phyloP scores from a whole-genome alignment of 768 basidiomycete genomes.

The Boletus huronensis region DNA sequence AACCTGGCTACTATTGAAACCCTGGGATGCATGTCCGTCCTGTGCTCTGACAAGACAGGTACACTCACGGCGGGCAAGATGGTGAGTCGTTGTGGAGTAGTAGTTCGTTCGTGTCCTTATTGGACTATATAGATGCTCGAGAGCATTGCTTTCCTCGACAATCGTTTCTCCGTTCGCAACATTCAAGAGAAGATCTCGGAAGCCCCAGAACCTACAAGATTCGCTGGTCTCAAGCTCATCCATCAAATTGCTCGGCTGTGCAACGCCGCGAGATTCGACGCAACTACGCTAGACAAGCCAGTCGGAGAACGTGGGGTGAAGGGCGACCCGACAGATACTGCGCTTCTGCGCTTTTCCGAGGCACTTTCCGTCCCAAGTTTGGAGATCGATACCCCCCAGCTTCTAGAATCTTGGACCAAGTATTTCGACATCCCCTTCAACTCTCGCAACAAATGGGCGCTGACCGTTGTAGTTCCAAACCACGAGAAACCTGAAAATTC shows the following conservation, averaged over 20 bases:
- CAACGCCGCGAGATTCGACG: slow-evolving; percentile 52
- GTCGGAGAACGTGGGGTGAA: slow-evolving; percentile 34
- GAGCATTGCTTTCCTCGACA: slow-evolving; percentile 37
- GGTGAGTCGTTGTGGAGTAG: slow-evolving; percentile 22
- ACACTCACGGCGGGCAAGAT: slow-evolving; percentile 47
- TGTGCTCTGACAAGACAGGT: slow-evolving; percentile 54
- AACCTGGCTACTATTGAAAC: slow-evolving; percentile 51
- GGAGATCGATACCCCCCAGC: slow-evolving; percentile 16
- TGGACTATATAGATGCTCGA: slow-evolving; percentile 33
- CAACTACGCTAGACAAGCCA: slow-evolving; percentile 20
- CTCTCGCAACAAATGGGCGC: slow-evolving; percentile 56
- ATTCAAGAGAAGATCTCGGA: slow-evolving; percentile 7
- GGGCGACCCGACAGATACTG: slow-evolving; percentile 52
- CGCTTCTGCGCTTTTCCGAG: slow-evolving; percentile 48
- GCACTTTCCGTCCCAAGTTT: slow-evolving; percentile 20
- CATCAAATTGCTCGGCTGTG: slow-evolving; percentile 47
- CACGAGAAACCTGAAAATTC: slow-evolving; percentile 2
- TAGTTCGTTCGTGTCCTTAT: not conserved
- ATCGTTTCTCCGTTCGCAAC: slow-evolving; percentile 12
- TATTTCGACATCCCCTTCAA: slow-evolving; percentile 42
- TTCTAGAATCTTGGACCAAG: slow-evolving; percentile 21
- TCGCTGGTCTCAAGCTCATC: slow-evolving; percentile 21
- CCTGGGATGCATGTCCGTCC: slow-evolving; percentile 46
- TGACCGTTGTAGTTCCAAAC: slow-evolving; percentile 35
- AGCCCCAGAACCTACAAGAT: slow-evolving; percentile 9